Evolutionary conservation across 2,329 filamentous ascomycete species (phyloP), one percentile per base, ranked within the genome.

Genomic region (Fusarium tuaranense): DNA sequence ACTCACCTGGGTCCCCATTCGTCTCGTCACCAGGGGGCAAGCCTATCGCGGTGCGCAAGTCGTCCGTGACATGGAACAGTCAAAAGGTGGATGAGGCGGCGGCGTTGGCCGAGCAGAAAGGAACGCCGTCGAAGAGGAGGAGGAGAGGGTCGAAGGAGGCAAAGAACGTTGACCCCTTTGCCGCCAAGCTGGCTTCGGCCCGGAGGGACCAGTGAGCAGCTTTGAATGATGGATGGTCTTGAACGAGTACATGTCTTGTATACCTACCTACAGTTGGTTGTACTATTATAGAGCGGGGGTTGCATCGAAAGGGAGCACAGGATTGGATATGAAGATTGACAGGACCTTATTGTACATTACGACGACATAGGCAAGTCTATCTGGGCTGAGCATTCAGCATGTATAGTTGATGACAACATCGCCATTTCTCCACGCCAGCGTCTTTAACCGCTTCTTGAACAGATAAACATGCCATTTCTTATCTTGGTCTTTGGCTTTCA

Each of bases 251-350:
- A 39, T 58, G 53, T 58, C 34, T 72, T 73, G 44, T 27, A 70
- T 71, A 68, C 44, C 58, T 71, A 68, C 44, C 58, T 68, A 65
- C 34, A 61, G 60, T 60, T 55, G 65, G 69, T 48, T 76, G 66
- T 78, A 77, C 63, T 67, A 70, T 66, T 65, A 76, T 74, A 65
- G 67, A 76, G 64, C 70, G 63, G 70, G 46, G 51, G 51, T 55
- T 65, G 34, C 38, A 76, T 76, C 55, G 58, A 46, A 55, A 39
- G 59, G 63, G 57, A 20, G 63, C 53, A 55, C 39, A 36, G 36
- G 34, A 48, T 57, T 34, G 41, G 34, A 44, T 39, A 38, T 14
- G 53, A 44, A 25, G 48, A 72, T 70, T 62, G 39, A 55, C 51
- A 67, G 59, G 63, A 67, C 61, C 46, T 44, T 30, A 63, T 58